phyloP scores from a whole-genome alignment of 1,284 basidiomycete species.

The Melanopsichium pennsylvanicum region DNA sequence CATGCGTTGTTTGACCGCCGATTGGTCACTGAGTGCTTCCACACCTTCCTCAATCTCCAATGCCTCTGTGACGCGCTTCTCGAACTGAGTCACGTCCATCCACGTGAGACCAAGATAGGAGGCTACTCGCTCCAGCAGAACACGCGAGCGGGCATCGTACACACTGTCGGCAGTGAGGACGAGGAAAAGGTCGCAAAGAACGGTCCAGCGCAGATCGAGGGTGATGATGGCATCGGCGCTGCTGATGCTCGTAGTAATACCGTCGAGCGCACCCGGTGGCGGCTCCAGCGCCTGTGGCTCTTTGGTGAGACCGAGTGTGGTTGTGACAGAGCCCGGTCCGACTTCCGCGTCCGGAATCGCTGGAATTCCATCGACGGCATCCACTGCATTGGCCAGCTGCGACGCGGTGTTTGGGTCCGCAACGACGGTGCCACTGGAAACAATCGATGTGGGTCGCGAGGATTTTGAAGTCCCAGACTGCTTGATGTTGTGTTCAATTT shows the following conservation, averaged over 20 bases:
- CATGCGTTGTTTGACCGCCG: conserved; percentile 47
- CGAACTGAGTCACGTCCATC: conserved; percentile 66
- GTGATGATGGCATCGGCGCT: conserved; percentile 61
- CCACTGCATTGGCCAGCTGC: conserved; percentile 39
- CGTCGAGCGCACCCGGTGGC: conserved; percentile 56
- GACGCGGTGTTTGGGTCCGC: conserved; percentile 62
- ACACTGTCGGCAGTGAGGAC: conserved; percentile 64
- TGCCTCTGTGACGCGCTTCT: conserved; percentile 64
- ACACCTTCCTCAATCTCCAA: conserved; percentile 65
- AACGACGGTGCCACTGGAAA: conserved; percentile 13
- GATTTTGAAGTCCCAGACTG: too few species aligned
- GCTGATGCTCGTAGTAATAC: conserved; percentile 62
- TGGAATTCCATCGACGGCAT: conserved; percentile 13
- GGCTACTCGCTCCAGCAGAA: conserved; percentile 61
- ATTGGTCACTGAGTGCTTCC: conserved; percentile 50
- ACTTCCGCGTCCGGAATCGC: conserved; percentile 10
- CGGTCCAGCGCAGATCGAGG: conserved; percentile 64
- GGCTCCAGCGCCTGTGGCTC: conserved; percentile 53
- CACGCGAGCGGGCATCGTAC: conserved; percentile 64
- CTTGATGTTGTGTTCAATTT: too few species aligned
- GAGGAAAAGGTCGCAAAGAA: conserved; percentile 65
- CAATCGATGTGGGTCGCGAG: conserved; percentile 2
- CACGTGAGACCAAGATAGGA: conserved; percentile 59
- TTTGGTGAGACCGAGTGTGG: conserved; percentile 50
- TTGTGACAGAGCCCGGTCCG: conserved; percentile 25